A percentile compares a stretch with the other conserved stretches of the same genome.
These are phyloP conservation scores for Phlebiopsis flavidoalba DNA, from an alignment of 768 basidiomycete species.

Conservation along the genomic window DNA sequence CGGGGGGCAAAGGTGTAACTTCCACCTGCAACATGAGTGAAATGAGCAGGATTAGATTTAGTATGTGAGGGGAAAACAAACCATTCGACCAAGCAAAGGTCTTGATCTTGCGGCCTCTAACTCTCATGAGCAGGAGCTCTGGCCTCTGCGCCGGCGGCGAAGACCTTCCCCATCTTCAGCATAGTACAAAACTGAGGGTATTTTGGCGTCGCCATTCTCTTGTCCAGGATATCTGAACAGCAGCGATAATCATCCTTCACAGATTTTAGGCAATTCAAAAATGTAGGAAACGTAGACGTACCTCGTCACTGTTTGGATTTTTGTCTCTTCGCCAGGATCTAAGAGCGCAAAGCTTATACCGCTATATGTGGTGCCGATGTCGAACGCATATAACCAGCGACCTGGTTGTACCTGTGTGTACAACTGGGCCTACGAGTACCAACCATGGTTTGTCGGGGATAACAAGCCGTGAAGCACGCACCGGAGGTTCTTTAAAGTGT, in stretches of 20 bases:
- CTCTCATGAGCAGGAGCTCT: slow-evolving; percentile 31
- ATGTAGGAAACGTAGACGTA: background rate
- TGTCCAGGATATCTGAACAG: slow-evolving; percentile 36
- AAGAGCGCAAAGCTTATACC: slow-evolving; percentile 41
- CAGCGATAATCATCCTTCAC: background rate
- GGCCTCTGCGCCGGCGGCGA: slow-evolving; percentile 43
- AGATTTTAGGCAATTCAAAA: background rate
- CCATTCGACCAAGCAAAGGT: slow-evolving; percentile 16
- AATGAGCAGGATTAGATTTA: background rate
- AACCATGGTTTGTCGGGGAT: too few relatives aligned
- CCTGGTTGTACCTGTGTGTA: background rate
- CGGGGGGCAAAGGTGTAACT: slow-evolving; percentile 8
- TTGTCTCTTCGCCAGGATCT: slow-evolving; percentile 31
- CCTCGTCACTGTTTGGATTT: slow-evolving; percentile 41
- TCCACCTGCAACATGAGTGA: slow-evolving; percentile 2
- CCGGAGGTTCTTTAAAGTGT: too few relatives aligned
- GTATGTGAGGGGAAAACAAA: background rate
- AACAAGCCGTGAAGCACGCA: too few relatives aligned
- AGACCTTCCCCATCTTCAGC: slow-evolving; percentile 32
- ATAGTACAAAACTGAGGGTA: slow-evolving; percentile 46
- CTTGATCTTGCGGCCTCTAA: slow-evolving; percentile 38
- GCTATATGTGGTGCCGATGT: slow-evolving; percentile 49
- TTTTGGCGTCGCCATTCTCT: slow-evolving; percentile 41
- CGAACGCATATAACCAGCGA: slow-evolving; percentile 26
- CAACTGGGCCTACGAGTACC: too few relatives aligned